Percentiles rank a stretch among this genome's conserved stretches.
These are phyloP conservation scores for Candida chauliodis DNA, from an alignment of 805 yeast species.

Conservation along the genomic window DNA sequence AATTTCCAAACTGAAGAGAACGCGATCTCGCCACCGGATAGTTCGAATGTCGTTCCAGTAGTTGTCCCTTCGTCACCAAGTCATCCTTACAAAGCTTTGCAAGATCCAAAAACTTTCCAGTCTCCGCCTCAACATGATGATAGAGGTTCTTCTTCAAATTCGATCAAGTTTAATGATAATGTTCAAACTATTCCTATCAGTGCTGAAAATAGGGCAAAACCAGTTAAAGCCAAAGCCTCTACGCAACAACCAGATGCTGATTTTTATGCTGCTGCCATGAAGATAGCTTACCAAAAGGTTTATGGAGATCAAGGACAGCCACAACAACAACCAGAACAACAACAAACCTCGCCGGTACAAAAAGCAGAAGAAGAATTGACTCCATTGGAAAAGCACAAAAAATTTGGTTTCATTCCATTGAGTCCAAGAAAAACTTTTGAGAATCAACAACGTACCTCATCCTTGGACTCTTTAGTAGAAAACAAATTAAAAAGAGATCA, in stretches of 20 bases:
- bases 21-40: constrained; percentile 10
- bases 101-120: constrained; percentile 2
- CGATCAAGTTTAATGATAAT: constrained; percentile 35
- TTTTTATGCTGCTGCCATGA: constrained; percentile 52
- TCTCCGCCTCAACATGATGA: not conserved
- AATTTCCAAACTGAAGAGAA: too few relatives aligned
- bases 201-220: constrained; percentile 4
- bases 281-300: constrained; percentile 54
- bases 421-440: constrained; percentile 4
- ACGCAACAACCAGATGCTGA: constrained; percentile 39
- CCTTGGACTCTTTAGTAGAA: constrained; percentile 8
- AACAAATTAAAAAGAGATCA: constrained; percentile 6
- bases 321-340: not conserved
- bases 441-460: constrained; percentile 1
- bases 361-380: not conserved
- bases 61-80: constrained; percentile 2
- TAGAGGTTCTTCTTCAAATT: constrained; percentile 23
- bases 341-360: not conserved
- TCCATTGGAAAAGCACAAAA: constrained; percentile 4
- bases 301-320: constrained; percentile 38
- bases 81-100: constrained; percentile 20
- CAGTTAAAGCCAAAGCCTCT: constrained; percentile 6
- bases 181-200: constrained; percentile 36
- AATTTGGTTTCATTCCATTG: constrained; percentile 9
- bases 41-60: not conserved